Percentiles rank a stretch among this genome's conserved stretches.
These are phyloP conservation scores for Astrephomene gubernaculifera DNA, from an alignment of 139 green algal genomes.

Conservation along the genomic window DNA sequence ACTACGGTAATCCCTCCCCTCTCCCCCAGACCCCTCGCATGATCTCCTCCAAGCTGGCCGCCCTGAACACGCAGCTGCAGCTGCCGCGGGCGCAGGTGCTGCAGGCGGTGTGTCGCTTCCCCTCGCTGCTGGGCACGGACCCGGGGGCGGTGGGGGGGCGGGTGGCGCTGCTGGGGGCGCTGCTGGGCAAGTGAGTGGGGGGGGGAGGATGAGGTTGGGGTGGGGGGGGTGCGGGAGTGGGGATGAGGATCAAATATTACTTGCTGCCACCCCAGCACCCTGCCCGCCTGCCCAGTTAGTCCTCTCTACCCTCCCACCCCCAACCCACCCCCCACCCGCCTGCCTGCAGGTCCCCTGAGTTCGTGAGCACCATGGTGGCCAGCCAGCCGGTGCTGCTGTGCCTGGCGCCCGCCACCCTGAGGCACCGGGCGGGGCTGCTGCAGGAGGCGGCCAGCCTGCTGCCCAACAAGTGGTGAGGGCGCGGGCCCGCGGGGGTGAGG, in stretches of 20 bases:
- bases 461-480: slow-evolving; percentile 4
- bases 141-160: not conserved
- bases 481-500: not conserved
- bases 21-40: not conserved
- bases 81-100: not conserved
- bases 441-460: slow-evolving; percentile 34
- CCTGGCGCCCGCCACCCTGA: not conserved
- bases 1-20: not conserved
- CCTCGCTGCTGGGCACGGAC: not conserved
- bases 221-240: not conserved
- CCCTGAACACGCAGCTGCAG: not conserved
- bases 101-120: not conserved
- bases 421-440: slow-evolving; percentile 2
- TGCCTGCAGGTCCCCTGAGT: not conserved
- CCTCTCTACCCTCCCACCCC: not conserved
- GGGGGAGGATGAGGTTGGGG: not conserved
- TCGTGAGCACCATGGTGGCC: not conserved
- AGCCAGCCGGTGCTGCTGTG: slow-evolving; percentile 16
- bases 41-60: slow-evolving; percentile 1
- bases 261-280: not conserved
- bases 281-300: not conserved
- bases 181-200: slow-evolving; percentile 9
- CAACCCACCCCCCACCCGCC: not conserved
- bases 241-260: not conserved
- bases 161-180: slow-evolving; percentile 8